Base-by-base conservation (phyloP, 306 rosid genomes). In the Adenanthera pavonina region DNA sequence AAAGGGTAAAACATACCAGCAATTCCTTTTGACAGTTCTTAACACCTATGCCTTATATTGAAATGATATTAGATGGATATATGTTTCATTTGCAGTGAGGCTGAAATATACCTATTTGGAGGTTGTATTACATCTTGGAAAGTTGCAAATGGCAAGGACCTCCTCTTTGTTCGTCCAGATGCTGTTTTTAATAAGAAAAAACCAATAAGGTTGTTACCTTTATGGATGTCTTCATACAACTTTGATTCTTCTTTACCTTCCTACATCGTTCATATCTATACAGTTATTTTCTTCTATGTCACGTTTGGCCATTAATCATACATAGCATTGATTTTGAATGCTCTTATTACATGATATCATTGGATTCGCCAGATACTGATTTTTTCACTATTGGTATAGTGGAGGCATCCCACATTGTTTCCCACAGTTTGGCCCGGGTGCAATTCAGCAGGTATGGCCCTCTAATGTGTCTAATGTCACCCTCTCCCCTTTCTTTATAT, bases 351-450 rank as follows among this genome's bases (percentile, higher is more conserved):
- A 6, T 75, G 34, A 53, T 16, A 40, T 43, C 30, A 76, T 77
- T 67, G 79, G 74, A 79, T 60, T 44, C 7, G 43, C 30, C 44
- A 3, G 72, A 85, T 79, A 77, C 86, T 91, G 86, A 92, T 74
- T 86, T 4, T 14, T 67, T 80, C 41, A 81, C 76, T 84, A 34
- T 87, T 87, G 62, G 81, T 80, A 57, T 83, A 93, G 98, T 88
- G 99, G 99, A 73, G 99, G 99, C 8, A 17, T 95, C 75, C 99
- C 99, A 30, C 99, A 95, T 87, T 95, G 99, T 85, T 93, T 95
- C 86, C 99, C 98, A 15, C 99, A 95, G 92, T 95, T 95, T 88
- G 99, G 99, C 85, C 98, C 99, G 3, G 99, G 99, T 69, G 76
- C 78, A 11, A 89, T 95, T 25, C 99, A 95, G 87, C 99, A 93